Evolutionary conservation across 2,329 filamentous ascomycete species (phyloP).

Genomic region (Ascochyta lentis): DNA sequence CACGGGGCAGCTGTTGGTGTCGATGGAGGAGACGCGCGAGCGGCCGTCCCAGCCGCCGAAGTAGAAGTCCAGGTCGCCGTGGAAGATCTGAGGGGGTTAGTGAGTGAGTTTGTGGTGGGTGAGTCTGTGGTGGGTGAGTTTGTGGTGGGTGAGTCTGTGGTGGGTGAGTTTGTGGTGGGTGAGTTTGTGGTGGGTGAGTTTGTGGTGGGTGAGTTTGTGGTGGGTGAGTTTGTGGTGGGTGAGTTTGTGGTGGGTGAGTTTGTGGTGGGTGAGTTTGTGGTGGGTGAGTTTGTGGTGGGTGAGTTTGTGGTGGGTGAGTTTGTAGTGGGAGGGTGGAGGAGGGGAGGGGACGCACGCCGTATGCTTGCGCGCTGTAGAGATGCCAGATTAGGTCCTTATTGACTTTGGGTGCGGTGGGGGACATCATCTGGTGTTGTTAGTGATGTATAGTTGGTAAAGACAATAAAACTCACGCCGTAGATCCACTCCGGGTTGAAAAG

Average conservation of each 20-base stretch:
- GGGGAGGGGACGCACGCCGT: conserved; percentile 42
- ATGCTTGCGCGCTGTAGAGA: conserved; percentile 57
- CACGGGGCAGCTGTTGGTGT: conserved; percentile 58
- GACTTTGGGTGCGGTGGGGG: conserved; percentile 52
- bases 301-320: too few species aligned
- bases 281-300: too few species aligned
- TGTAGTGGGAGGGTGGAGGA: too few species aligned
- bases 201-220: too few species aligned
- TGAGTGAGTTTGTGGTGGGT: neutral
- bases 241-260: too few species aligned
- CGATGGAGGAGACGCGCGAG: conserved; percentile 52
- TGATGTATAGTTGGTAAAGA: rapidly evolving
- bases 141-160: too few species aligned
- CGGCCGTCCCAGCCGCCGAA: conserved; percentile 60
- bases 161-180: too few species aligned
- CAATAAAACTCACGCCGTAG: conserved; percentile 46
- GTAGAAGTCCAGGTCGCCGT: conserved; percentile 60
- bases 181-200: too few species aligned
- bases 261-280: too few species aligned
- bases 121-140: too few species aligned
- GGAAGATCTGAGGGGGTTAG: conserved; percentile 50
- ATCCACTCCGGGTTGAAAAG: conserved; percentile 59
- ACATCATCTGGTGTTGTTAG: conserved; percentile 51
- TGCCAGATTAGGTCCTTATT: conserved; percentile 60
- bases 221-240: too few species aligned